Evolutionary conservation across 2,329 filamentous ascomycete genomes (phyloP), one percentile per base, ranked within the genome.

Genomic region (Fonsecaea monophora): DNA sequence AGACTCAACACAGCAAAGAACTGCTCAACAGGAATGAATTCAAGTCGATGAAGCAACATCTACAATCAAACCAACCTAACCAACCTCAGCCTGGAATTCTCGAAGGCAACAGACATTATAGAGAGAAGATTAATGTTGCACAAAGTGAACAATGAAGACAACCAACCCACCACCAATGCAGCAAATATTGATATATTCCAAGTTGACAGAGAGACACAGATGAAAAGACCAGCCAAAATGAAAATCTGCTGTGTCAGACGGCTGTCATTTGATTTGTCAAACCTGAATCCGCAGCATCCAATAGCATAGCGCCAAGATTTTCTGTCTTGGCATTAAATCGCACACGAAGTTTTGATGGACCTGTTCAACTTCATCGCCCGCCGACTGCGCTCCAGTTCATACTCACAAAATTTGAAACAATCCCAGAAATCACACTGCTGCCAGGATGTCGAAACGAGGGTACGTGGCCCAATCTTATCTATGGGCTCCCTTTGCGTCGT

Each of bases 401-500:
- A 56, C 32, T 48, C 25, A n/a, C 25, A 12, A 55, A 57, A 13
- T 42, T 38, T 59, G 32, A 62, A 45, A 38, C 37, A 50, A 50
- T 25, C 45, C 18, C 45, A 30, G 45, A 50, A 25, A 64, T 59
- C 21, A 35, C 30, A 65, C n/a, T 25, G 64, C 60, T 63, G 63
- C 64, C 68, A 71, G 69, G 57, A 71, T 71, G 70, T 72, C 71
- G 50, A 73, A 73, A 53, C 65, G 71, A 72, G 71, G 71, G 71
- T 73, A 69, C 54, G 71, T 69, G 9, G 25, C 35, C 4, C 32
- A 15, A 10, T 18, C 30, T 12, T 10, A 15, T 35, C 56, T 53
- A 15, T 18, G 12, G 12, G 32, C n/a, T 35, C 40, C 48, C 48
- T 15, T 50, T 50, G 10, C 5, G 21, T 3, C 9, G 21, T 25